phyloP scores from a whole-genome alignment of 495 filamentous ascomycete species.

The Gamarada debralockiae region DNA sequence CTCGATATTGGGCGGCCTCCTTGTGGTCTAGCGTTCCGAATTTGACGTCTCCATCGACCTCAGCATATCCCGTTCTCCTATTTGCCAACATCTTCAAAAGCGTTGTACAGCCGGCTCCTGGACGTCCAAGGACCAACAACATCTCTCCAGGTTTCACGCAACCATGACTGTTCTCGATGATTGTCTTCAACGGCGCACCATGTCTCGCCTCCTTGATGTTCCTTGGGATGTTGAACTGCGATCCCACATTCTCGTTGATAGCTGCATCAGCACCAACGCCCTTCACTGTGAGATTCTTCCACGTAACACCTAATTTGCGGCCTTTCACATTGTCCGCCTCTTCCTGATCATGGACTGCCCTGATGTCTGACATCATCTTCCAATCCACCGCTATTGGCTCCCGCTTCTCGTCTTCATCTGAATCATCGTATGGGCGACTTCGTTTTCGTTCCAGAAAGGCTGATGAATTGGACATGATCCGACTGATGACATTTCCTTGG shows the following conservation, averaged over 20 bases:
- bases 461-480: slow-evolving; percentile 8
- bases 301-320: slow-evolving; percentile 53
- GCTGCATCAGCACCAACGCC: slow-evolving; percentile 51
- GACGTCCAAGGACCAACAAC: slow-evolving; percentile 83
- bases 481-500: slow-evolving; percentile 2
- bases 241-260: slow-evolving; percentile 46
- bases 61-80: slow-evolving; percentile 73
- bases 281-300: slow-evolving; percentile 60
- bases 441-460: slow-evolving; percentile 6
- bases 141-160: slow-evolving; percentile 78
- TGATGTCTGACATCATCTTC: slow-evolving; percentile 42
- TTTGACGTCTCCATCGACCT: slow-evolving; percentile 69
- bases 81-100: slow-evolving; percentile 76
- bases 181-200: slow-evolving; percentile 27
- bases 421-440: slow-evolving; percentile 6
- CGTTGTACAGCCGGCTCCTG: slow-evolving; percentile 70
- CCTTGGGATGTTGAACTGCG: slow-evolving; percentile 50
- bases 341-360: slow-evolving; percentile 40
- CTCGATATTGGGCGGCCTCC: slow-evolving; percentile 63
- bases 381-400: slow-evolving; percentile 34
- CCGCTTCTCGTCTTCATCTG: slow-evolving; percentile 8
- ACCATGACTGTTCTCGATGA: slow-evolving; percentile 51
- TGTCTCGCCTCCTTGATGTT: slow-evolving; percentile 15
- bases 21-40: slow-evolving; percentile 68
- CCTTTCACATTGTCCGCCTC: slow-evolving; percentile 43